Evolutionary conservation across 140 eudicot species (phyloP), one percentile per base, ranked within the genome.

Genomic region (Cichorium intybus): DNA sequence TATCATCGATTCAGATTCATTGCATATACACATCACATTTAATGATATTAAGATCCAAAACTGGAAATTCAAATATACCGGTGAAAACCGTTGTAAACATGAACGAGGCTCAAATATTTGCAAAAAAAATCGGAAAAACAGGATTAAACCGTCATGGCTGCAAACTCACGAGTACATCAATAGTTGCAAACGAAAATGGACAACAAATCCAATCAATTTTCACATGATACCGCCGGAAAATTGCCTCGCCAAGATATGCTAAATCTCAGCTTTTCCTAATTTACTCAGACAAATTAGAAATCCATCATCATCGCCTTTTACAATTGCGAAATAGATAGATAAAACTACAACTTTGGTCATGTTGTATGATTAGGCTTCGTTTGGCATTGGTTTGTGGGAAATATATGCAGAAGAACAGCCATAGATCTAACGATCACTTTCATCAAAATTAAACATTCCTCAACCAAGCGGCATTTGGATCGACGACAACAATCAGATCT

Each of bases 1-100:
- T 62, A 80, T 71, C 72, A 75, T 64, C 15, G 75, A 70, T 7
- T 69, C 74, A 33, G 83, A 87, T 22, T 87, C 79, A n/a, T 65
- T 18, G n/a, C n/a, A n/a, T n/a, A n/a, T n/a, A n/a, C n/a, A n/a
- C n/a, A n/a, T n/a, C n/a, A n/a, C n/a, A n/a, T n/a, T n/a, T n/a
- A n/a, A n/a, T n/a, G n/a, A n/a, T n/a, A n/a, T n/a, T n/a, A n/a
- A n/a, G n/a, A n/a, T n/a, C n/a, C n/a, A n/a, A n/a, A n/a, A n/a
- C n/a, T n/a, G n/a, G n/a, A n/a, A n/a, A n/a, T n/a, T n/a, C n/a
- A n/a, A n/a, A n/a, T n/a, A n/a, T n/a, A n/a, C n/a, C n/a, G n/a
- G n/a, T n/a, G n/a, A 43, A 2, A 39, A 39, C 1, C 12, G 46
- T 11, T 39, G 46, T 10, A 55, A 6, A 37, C 24, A 27, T 1